A percentile compares a stretch with the other conserved stretches of the same genome.
These are phyloP conservation scores for Phytopythium mirpurense DNA, from an alignment of 352 stramenopile species.

Conservation along the genomic window DNA sequence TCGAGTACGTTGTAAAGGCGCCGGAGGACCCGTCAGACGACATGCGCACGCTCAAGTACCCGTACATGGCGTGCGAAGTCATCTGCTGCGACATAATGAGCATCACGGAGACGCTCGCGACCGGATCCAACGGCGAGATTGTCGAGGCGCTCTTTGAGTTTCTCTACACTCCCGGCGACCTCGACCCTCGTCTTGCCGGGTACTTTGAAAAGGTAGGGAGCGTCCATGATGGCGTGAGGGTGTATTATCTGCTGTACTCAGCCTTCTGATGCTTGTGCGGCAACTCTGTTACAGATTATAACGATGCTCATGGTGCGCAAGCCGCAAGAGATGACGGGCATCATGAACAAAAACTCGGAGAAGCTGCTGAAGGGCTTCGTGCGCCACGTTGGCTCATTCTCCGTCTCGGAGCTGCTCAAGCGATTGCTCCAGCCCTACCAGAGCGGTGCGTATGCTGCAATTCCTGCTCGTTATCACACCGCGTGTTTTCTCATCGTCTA, in stretches of 20 bases:
- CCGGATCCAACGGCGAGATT: constrained; percentile 44
- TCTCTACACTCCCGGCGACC: constrained; percentile 64
- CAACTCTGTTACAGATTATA: constrained; percentile 37
- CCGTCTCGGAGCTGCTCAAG: constrained; percentile 78
- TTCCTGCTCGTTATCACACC: no score
- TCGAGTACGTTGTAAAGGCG: constrained; percentile 70
- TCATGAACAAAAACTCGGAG: constrained; percentile 82
- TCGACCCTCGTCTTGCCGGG: constrained; percentile 92
- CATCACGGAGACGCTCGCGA: constrained; percentile 91
- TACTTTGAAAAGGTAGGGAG: constrained; percentile 95
- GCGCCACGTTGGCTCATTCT: constrained; percentile 66
- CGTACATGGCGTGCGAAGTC: constrained; percentile 97
- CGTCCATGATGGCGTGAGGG: no score
- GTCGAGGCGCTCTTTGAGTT: constrained; percentile 92
- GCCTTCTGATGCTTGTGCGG: background rate
- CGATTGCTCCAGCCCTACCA: constrained; percentile 80
- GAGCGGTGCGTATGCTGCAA: constrained; percentile 20
- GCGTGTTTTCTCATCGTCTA: background rate
- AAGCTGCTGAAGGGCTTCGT: constrained; percentile 65
- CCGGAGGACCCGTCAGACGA: constrained; percentile 48
- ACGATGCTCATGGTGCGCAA: constrained; percentile 88
- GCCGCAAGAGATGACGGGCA: constrained; percentile 75
- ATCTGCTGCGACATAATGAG: constrained; percentile 95
- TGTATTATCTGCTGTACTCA: background rate
- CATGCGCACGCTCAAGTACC: constrained; percentile 86